Evolutionary conservation across 1,284 basidiomycete species (phyloP).

Genomic region (Kalmanozyma brasiliensis): DNA sequence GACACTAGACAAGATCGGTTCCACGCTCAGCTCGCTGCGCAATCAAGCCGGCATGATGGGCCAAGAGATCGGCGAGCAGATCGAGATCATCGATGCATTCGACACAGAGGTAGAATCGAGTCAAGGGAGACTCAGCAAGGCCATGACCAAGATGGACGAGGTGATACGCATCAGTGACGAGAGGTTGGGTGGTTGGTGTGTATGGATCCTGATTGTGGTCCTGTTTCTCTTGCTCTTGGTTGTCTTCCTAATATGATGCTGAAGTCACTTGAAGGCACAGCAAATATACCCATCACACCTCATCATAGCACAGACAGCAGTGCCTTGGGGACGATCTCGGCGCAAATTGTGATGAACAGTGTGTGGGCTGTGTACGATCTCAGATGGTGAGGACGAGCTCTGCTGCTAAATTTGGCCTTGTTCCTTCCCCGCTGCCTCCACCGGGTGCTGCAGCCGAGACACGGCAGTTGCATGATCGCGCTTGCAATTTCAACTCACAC

Average conservation of each 20-base stretch:
- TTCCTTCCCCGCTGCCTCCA: neutral
- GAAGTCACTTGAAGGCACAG: neutral
- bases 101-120: slow-evolving; percentile 61
- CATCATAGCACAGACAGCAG: neutral
- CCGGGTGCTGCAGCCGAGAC: neutral
- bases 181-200: slow-evolving; percentile 65
- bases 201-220: slow-evolving; percentile 64
- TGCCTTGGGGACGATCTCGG: too few species aligned
- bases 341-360: too few species aligned
- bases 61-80: slow-evolving; percentile 63
- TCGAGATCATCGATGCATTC: slow-evolving; percentile 62
- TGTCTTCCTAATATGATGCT: slow-evolving; percentile 46
- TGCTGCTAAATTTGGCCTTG: neutral
- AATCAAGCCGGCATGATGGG: slow-evolving; percentile 64
- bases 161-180: slow-evolving; percentile 60
- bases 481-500: slow-evolving; percentile 4
- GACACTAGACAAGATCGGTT: slow-evolving; percentile 62
- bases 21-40: slow-evolving; percentile 53
- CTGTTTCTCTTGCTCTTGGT: slow-evolving; percentile 48
- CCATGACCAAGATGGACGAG: slow-evolving; percentile 64
- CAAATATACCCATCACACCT: slow-evolving; percentile 1
- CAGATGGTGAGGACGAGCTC: too few species aligned
- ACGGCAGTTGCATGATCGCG: slow-evolving; percentile 1
- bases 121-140: slow-evolving; percentile 53
- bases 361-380: too few species aligned